phyloP scores from a whole-genome alignment of 257 asterid species.

The Nicotiana tabacum region DNA sequence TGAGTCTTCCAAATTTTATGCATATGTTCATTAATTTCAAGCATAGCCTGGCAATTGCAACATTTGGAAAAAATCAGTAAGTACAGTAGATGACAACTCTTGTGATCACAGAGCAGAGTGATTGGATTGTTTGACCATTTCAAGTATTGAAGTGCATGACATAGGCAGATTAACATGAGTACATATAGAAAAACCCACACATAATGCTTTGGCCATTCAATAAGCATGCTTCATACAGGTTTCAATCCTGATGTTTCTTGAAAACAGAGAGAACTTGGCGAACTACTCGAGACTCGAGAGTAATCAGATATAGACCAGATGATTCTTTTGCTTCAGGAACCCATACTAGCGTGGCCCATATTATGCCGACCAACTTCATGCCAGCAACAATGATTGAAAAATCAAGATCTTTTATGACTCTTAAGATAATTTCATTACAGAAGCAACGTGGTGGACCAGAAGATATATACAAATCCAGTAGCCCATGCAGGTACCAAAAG shows the following conservation, averaged over 20 bases:
- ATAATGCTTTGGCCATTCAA: neutral
- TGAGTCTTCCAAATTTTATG: conserved; percentile 18
- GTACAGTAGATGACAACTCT: neutral
- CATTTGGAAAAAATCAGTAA: conserved; percentile 1
- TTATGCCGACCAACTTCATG: neutral
- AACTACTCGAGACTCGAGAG: neutral
- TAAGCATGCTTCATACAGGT: neutral
- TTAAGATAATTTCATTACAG: neutral
- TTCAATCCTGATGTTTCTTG: neutral
- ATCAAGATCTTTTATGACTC: neutral
- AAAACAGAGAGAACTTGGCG: neutral
- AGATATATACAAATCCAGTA: neutral
- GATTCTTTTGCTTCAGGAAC: neutral
- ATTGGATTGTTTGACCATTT: neutral
- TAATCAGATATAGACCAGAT: neutral
- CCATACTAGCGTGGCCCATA: neutral
- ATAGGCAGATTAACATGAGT: neutral
- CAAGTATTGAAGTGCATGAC: neutral
- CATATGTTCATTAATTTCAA: conserved; percentile 52
- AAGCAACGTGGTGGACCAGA: conserved; percentile 5
- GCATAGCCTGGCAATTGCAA: conserved; percentile 76
- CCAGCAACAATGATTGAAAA: neutral
- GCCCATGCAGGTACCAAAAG: neutral
- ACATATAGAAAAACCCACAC: neutral
- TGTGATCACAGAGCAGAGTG: neutral